These are phyloP conservation scores for Pisolithus microcarpus DNA, from an alignment of 768 basidiomycete species.

Conservation along the genomic window DNA sequence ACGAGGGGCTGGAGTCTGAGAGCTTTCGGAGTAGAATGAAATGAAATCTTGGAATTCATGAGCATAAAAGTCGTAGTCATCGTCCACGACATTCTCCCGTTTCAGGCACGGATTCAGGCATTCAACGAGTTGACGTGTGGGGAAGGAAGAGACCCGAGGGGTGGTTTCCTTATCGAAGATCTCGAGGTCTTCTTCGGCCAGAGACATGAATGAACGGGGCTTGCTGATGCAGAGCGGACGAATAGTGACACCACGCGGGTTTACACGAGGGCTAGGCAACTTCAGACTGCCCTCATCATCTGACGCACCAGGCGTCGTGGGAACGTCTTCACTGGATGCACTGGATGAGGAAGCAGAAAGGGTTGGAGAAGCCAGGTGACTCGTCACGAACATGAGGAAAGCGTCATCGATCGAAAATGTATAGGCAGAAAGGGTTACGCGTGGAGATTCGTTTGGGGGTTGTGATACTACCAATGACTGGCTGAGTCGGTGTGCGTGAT, in stretches of 20 bases:
- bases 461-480: constrained; percentile 1
- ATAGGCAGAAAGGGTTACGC: constrained; percentile 26
- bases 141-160: constrained; percentile 10
- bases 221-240: constrained; percentile 48
- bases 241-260: constrained; percentile 39
- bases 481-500: constrained; percentile 17
- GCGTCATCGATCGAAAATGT: constrained; percentile 26
- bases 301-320: constrained; percentile 47
- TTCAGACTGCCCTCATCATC: constrained; percentile 40
- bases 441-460: constrained; percentile 6
- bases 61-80: constrained; percentile 53
- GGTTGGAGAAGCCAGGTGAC: constrained; percentile 21
- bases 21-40: constrained; percentile 35
- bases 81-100: constrained; percentile 31
- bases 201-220: constrained; percentile 15
- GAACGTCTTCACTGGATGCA: constrained; percentile 36
- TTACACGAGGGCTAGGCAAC: constrained; percentile 23
- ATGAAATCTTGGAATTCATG: constrained; percentile 50
- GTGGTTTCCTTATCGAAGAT: constrained; percentile 5
- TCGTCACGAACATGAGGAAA: constrained; percentile 17
- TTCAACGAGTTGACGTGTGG: constrained; percentile 3
- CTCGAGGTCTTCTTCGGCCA: constrained; percentile 11
- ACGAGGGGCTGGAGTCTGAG: constrained; percentile 25
- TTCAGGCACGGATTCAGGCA: constrained; percentile 9
- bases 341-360: constrained; percentile 28